These are phyloP conservation scores for Cubamyces sp. DNA, from an alignment of 768 basidiomycete genomes.

Conservation along the genomic window DNA sequence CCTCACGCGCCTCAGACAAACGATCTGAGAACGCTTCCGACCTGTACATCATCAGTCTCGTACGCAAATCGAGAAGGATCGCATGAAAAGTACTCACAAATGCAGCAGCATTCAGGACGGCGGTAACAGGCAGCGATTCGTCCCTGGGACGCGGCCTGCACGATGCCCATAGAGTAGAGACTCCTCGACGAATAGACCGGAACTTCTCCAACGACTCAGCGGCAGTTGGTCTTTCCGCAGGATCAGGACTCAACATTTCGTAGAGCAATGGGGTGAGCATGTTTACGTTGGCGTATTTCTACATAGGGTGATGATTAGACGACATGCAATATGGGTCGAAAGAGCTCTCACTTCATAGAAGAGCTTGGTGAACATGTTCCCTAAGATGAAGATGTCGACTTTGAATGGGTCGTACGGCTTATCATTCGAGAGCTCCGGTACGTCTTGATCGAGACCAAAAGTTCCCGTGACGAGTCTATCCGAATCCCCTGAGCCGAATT, in stretches of 20 bases:
- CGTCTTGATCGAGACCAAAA: conserved; percentile 25
- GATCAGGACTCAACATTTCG: neutral
- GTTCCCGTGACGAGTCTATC: conserved; percentile 21
- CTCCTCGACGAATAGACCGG: neutral
- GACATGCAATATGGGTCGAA: neutral
- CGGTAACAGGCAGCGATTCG: neutral
- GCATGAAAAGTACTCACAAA: neutral
- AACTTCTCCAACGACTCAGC: neutral
- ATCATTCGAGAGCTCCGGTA: conserved; percentile 27
- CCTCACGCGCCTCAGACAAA: neutral
- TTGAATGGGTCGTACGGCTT: conserved; percentile 33
- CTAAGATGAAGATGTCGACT: conserved; percentile 30
- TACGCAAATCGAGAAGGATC: neutral
- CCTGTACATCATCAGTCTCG: neutral
- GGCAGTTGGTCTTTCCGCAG: conserved; percentile 12
- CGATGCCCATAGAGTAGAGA: neutral
- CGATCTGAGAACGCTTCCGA: neutral
- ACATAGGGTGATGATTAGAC: neutral
- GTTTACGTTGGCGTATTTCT: conserved; percentile 12
- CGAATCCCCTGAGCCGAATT: conserved; percentile 13
- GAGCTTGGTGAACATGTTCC: conserved; percentile 19
- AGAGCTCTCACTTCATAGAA: conserved; percentile 16
- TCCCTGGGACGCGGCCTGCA: conserved; percentile 2
- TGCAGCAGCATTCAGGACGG: neutral
- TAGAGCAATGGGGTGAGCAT: conserved; percentile 6